Evolutionary conservation across 2,329 filamentous ascomycete genomes (phyloP), one percentile per base, ranked within the genome.

Genomic region (Pseudocercospora ulei): DNA sequence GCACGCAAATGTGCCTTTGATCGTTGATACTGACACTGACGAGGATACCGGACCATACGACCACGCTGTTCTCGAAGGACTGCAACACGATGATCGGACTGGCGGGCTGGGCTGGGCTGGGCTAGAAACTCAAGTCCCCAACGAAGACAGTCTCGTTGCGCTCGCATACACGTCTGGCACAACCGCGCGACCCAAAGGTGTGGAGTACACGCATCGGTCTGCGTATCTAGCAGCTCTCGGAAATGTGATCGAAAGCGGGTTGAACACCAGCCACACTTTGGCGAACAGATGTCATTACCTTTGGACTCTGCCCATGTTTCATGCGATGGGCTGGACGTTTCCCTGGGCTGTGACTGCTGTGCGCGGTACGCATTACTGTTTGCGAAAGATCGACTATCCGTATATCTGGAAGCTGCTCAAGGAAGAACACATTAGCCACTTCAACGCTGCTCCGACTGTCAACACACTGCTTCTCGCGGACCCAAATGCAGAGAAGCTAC

Each of bases 121-220:
- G 0, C 70, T 96, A 14, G 72, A 82, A 46, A 70, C 75, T 1
- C 78, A 86, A 49, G 73, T 73, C 2, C 65, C 70, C 1, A 72
- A 85, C 52, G 90, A 98, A 59, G 80, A 94, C 50, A 77, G 76
- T 44, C 72, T 84, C 51, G 72, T 96, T 44, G 85, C 87, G 2
- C 76, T 98, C 39, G 84, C 88, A 1, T 96, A 96, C 60, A 98
- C 90, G 0, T 90, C 82, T 17, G 88, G 88, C 3, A 96, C 90
- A 1, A 96, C 90, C 0, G 86, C 87, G 0, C 71, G 74, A 18
- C 90, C 90, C 1, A 96, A 98, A 61, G 90, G 90, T 3, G 88
- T 95, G 2, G 78, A 93, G 39, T 95, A 82, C 57, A 95, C 85
- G 1, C 84, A 96, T 60, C 74, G 90, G 30, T 82, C 87, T 3